Conservation (phyloP, 768 basidiomycete genomes). For the Favolaschia claudopus region DNA sequence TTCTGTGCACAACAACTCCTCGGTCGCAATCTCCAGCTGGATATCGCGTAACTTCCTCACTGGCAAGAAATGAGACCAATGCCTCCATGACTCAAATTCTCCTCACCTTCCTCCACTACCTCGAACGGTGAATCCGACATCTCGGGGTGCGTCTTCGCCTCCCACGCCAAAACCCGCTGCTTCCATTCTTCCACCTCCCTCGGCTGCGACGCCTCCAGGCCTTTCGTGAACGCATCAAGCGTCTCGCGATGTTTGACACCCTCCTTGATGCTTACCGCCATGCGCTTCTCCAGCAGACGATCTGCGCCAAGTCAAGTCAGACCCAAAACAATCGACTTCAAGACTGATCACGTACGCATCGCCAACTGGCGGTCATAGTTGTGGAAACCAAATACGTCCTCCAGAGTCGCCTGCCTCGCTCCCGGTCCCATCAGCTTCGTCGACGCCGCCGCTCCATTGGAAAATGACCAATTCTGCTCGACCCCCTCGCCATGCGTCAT, state of each 20-base stretch:
- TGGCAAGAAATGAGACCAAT: no score
- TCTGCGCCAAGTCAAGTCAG: neutral
- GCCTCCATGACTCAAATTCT: no score
- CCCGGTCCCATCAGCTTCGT: neutral
- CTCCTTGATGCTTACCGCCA: conserved; percentile 2
- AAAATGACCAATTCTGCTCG: conserved; percentile 11
- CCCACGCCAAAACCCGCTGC: neutral
- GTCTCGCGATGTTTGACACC: neutral
- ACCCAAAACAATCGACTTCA: neutral
- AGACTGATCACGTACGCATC: neutral
- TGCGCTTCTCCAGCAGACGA: neutral
- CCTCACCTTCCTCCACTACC: neutral
- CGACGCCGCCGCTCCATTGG: neutral
- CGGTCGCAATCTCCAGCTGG: conserved; percentile 1
- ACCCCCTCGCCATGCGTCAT: conserved; percentile 2
- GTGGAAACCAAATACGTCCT: neutral
- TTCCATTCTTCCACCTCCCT: neutral
- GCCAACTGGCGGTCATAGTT: neutral
- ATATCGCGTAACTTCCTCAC: neutral
- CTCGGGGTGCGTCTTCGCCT: neutral
- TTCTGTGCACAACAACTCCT: neutral
- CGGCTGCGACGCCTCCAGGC: neutral
- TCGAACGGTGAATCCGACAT: neutral
- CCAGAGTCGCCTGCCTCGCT: neutral
- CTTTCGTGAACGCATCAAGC: neutral